Conservation (phyloP, 1,139 yeast species). For the Saccharomycopsis crataegensis region DNA sequence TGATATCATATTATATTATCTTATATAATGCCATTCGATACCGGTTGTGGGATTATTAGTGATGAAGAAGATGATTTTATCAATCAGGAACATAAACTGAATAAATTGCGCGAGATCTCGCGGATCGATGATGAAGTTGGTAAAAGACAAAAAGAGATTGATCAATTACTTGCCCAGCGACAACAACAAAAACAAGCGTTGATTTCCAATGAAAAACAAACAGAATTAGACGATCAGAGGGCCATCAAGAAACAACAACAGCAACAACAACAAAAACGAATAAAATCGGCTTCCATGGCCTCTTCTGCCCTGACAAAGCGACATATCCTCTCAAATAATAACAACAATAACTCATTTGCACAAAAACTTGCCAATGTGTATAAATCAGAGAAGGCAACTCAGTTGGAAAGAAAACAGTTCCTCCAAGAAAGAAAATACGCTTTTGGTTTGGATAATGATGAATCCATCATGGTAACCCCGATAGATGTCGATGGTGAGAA, state of each 20-base stretch:
- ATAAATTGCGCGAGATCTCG: constrained; percentile 10
- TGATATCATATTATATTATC: too few relatives aligned
- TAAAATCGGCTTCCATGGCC: constrained; percentile 24
- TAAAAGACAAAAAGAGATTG: constrained; percentile 14
- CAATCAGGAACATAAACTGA: constrained; percentile 13
- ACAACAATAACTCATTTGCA: constrained; percentile 22
- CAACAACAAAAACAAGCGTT: constrained; percentile 5
- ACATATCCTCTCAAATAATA: background rate
- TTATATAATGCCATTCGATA: too few relatives aligned
- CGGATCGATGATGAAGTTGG: constrained; percentile 14
- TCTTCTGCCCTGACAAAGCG: constrained; percentile 7
- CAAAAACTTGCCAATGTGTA: constrained; percentile 26
- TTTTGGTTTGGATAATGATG: constrained; percentile 24
- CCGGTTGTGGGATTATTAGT: background rate
- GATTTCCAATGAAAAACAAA: background rate
- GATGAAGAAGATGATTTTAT: constrained; percentile 18
- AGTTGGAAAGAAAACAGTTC: constrained; percentile 23
- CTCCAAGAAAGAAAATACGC: constrained; percentile 31
- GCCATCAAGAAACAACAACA: background rate
- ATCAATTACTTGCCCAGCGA: constrained; percentile 7
- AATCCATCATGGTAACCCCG: constrained; percentile 17
- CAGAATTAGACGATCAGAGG: background rate
- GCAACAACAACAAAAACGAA: constrained; percentile 24
- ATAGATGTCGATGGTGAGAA: constrained; percentile 27
- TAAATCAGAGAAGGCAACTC: constrained; percentile 22